These are phyloP conservation scores for Hirsutella minnesotensis DNA, from an alignment of 2,329 filamentous ascomycete species.

Conservation along the genomic window DNA sequence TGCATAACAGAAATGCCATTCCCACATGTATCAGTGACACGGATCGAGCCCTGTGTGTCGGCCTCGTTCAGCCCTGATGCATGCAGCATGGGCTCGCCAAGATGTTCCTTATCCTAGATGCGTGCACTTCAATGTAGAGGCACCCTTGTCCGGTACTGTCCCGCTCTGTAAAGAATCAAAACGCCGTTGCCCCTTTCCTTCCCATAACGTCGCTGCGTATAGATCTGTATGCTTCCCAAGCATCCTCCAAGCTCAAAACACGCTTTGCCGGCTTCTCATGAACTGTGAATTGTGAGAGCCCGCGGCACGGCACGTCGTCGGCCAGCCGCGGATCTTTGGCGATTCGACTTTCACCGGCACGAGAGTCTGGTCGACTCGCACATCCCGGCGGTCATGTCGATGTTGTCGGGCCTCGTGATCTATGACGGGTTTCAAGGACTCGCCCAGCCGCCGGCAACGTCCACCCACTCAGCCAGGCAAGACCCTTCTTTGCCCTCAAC, in stretches of 20 bases:
- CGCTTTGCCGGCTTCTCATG: neutral
- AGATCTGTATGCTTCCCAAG: conserved; percentile 1
- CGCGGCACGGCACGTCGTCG: neutral
- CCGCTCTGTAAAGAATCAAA: conserved; percentile 4
- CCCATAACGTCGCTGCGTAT: conserved; percentile 6
- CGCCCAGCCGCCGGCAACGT: conserved; percentile 90
- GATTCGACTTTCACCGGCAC: neutral
- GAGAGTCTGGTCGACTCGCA: neutral
- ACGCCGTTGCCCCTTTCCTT: conserved; percentile 5
- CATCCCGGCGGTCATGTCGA: neutral
- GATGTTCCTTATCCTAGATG: conserved; percentile 6
- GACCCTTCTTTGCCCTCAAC: conserved; percentile 96
- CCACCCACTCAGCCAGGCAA: conserved; percentile 92
- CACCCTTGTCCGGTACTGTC: conserved; percentile 3
- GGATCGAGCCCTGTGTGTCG: neutral
- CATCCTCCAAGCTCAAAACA: neutral
- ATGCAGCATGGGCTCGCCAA: conserved; percentile 6
- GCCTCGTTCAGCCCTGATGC: conserved; percentile 5
- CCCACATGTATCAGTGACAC: conserved; percentile 9
- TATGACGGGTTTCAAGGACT: conserved; percentile 23
- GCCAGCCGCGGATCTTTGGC: neutral
- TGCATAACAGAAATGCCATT: conserved; percentile 7
- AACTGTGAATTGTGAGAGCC: neutral
- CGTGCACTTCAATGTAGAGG: conserved; percentile 3
- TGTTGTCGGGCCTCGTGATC: neutral